Percentiles rank a stretch among this genome's conserved stretches.
Conservation (phyloP, 1,139 yeast genomes). For the Meyerozyma carpophila region DNA sequence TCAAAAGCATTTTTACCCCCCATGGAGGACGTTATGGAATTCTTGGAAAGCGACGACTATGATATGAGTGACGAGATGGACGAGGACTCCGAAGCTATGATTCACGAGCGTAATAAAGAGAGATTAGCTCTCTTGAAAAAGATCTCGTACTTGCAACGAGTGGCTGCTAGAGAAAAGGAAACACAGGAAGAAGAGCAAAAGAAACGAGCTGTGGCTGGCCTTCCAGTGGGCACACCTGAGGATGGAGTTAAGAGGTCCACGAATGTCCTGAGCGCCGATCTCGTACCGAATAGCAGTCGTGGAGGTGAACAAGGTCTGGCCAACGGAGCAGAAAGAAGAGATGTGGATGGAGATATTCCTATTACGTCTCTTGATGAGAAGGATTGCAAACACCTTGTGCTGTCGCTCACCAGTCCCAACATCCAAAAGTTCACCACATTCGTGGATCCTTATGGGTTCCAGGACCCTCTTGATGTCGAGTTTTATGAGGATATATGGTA, state of each 20-base stretch:
- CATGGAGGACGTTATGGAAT: constrained; percentile 48
- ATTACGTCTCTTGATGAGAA: constrained; percentile 43
- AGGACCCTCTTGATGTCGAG: constrained; percentile 73
- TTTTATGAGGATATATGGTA: constrained; percentile 90
- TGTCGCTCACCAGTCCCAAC: constrained; percentile 24
- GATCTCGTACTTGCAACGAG: constrained; percentile 60
- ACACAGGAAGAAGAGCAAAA: constrained; percentile 27
- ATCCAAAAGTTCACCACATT: constrained; percentile 36
- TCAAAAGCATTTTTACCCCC: constrained; percentile 49
- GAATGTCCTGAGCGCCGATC: not conserved
- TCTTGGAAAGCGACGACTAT: constrained; percentile 43
- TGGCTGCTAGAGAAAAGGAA: constrained; percentile 41
- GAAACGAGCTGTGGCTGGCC: constrained; percentile 30
- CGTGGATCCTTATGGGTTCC: constrained; percentile 82
- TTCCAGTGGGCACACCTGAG: constrained; percentile 7
- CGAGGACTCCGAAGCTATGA: constrained; percentile 34
- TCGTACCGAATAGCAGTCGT: not conserved
- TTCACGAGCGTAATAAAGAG: constrained; percentile 47
- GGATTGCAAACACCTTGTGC: constrained; percentile 40
- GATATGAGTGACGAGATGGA: constrained; percentile 32
- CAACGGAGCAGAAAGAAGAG: constrained; percentile 1
- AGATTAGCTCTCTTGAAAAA: constrained; percentile 68
- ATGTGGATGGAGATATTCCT: constrained; percentile 31
- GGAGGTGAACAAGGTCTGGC: constrained; percentile 4
- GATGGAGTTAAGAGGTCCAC: constrained; percentile 1